phyloP scores from a whole-genome alignment of 805 yeast genomes.

The Sungouiella blattae region DNA sequence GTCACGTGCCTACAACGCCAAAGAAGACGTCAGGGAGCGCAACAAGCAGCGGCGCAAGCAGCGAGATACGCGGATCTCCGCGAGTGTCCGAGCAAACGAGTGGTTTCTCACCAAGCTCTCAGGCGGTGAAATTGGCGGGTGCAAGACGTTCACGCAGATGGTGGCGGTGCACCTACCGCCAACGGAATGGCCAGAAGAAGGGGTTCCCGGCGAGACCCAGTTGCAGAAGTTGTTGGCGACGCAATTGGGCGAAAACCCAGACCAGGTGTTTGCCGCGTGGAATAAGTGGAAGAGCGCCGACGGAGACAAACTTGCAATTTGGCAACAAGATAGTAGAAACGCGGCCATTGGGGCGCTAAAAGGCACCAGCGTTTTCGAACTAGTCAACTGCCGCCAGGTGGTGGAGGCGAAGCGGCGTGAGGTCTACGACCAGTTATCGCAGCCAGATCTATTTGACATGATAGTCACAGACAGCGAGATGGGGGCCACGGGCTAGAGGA shows the following conservation, averaged over 20 bases:
- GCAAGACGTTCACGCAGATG: background rate
- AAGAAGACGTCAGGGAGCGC: constrained; percentile 46
- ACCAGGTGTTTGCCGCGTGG: background rate
- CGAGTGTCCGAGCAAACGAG: constrained; percentile 19
- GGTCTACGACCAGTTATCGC: constrained; percentile 1
- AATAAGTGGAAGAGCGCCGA: background rate
- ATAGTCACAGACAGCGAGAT: constrained; percentile 1
- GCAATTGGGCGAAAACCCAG: background rate
- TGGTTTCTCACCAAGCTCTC: constrained; percentile 6
- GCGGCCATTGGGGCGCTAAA: too few relatives aligned
- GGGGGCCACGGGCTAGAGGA: too few relatives aligned
- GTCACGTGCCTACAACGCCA: constrained; percentile 43
- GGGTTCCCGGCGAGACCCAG: constrained; percentile 5
- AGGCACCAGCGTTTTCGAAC: too few relatives aligned
- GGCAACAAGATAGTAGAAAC: background rate
- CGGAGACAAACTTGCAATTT: background rate
- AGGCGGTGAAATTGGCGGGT: background rate
- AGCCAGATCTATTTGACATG: background rate
- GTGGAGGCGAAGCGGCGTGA: constrained; percentile 4
- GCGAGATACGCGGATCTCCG: constrained; percentile 41
- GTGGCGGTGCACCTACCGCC: constrained; percentile 8
- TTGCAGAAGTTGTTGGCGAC: constrained; percentile 1
- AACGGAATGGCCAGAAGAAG: constrained; percentile 6
- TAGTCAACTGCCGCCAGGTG: constrained; percentile 1
- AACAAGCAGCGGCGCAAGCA: constrained; percentile 42